Evolutionary conservation across 1,284 basidiomycete genomes (phyloP).

Genomic region (Naganishia liquefaciens): DNA sequence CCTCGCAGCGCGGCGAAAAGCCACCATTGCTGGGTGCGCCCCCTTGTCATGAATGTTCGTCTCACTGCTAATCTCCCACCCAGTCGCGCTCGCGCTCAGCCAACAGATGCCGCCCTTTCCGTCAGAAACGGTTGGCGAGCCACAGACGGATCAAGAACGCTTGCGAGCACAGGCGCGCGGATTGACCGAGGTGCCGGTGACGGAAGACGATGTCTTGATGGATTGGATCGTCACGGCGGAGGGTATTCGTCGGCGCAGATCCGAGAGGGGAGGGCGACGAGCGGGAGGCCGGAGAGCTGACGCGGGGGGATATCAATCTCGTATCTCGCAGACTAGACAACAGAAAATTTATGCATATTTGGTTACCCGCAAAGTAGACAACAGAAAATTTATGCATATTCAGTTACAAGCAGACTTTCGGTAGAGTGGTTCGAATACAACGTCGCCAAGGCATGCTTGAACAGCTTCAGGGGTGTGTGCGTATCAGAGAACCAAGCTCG

Average conservation of each 20-base stretch:
- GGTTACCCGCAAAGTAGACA: too few relatives aligned
- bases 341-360: too few relatives aligned
- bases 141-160: slow-evolving; percentile 5
- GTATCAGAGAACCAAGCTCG: too few relatives aligned
- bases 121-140: not conserved
- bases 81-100: slow-evolving; percentile 50
- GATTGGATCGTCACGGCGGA: slow-evolving; percentile 29
- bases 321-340: too few relatives aligned
- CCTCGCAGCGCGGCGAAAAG: slow-evolving; percentile 28
- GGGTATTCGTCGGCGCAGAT: not conserved
- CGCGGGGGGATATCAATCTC: too few relatives aligned
- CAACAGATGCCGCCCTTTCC: slow-evolving; percentile 43
- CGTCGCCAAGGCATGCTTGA: too few relatives aligned
- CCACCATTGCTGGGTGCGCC: slow-evolving; percentile 46
- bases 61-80: not conserved
- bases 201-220: slow-evolving; percentile 31
- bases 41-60: not conserved
- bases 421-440: too few relatives aligned
- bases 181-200: slow-evolving; percentile 20
- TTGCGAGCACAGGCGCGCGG: slow-evolving; percentile 1
- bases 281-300: too few relatives aligned
- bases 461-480: too few relatives aligned
- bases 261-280: too few relatives aligned
- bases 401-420: too few relatives aligned
- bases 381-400: too few relatives aligned